Base-by-base conservation (phyloP, 495 filamentous ascomycete genomes). In the Penicillium verhagenii region DNA sequence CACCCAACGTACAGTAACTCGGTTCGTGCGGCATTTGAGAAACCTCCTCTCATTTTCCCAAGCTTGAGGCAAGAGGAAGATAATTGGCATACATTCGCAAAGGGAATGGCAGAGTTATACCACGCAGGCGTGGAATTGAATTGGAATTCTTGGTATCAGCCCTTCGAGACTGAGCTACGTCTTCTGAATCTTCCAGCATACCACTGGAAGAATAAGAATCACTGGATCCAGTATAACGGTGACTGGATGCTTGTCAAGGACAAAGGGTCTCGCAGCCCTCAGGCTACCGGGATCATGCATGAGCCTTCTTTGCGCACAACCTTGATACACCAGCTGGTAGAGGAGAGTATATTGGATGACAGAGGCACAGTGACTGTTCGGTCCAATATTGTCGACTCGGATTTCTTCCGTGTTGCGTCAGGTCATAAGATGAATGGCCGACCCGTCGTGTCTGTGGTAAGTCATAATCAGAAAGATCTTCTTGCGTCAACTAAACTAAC, bases 171-270 rank as follows among this genome's bases (percentile, higher is more conserved):
- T 3, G 76, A 72, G 10, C 76, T 79, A 3, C 66, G 73, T 6
- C 70, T 89, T 8, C 60, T 92, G 0, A 65, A 81, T n/a, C 78
- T 92, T 1, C 88, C 88, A 4, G 65, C 78, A 5, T 94, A 94
- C 55, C 69, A 72, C 0, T 79, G 67, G 67, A 66, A 73, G 33
- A 24, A 61, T 3, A 69, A 69, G 42, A 72, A 67, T 26, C 74
- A 75, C 51, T 79, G 76, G 76, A 67, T 79, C 5, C 62, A 66
- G 8, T 79, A 79, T 44, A 49, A 57, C 3, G 61, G 60, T 1
- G 52, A 68, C 47, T 77, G 69, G 69, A 25, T 39, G 8, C 59
- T 78, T 4, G 60, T 58, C n/a, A 75, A 74, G 42, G 73, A n/a
- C n/a, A n/a, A n/a, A n/a, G n/a, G n/a, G n/a, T n/a, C n/a, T n/a